phyloP scores from a whole-genome alignment of 202 grass and related monocot genomes.

The Eragrostis tef region DNA sequence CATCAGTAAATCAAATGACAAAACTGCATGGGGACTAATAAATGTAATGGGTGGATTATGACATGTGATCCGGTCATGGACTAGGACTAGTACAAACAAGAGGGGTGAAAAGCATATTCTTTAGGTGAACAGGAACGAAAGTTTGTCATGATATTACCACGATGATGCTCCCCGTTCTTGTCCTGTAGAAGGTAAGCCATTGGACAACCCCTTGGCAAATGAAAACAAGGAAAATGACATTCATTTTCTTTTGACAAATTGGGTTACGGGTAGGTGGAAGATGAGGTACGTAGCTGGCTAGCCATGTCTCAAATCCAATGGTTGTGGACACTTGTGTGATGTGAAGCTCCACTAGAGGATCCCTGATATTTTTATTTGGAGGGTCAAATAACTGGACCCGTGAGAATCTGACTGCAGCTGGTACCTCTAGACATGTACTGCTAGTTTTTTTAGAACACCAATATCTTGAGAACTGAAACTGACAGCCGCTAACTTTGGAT shows the following conservation, averaged over 20 bases:
- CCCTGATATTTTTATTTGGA: neutral
- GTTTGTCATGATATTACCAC: no score
- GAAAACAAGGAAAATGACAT: slow-evolving; percentile 1
- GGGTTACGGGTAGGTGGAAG: neutral
- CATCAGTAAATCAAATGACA: neutral
- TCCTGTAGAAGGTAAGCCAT: neutral
- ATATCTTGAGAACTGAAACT: neutral
- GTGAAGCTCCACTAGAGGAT: neutral
- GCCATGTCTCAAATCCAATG: neutral
- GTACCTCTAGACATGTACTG: neutral
- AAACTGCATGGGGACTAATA: neutral
- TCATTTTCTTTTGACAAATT: neutral
- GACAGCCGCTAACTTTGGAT: neutral
- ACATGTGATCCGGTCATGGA: neutral
- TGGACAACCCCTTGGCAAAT: neutral
- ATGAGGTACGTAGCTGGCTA: neutral
- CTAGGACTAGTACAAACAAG: no score
- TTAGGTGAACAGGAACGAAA: no score
- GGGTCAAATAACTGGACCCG: neutral
- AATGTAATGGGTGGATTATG: no score
- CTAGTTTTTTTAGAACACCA: no score
- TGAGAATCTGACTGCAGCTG: slow-evolving; percentile 16
- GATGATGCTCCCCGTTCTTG: neutral
- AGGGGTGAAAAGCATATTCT: neutral
- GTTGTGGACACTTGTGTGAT: neutral